Percentiles rank a stretch among this genome's conserved stretches.
These are phyloP conservation scores for Mrakia gelida DNA, from an alignment of 768 basidiomycete genomes.

Conservation along the genomic window DNA sequence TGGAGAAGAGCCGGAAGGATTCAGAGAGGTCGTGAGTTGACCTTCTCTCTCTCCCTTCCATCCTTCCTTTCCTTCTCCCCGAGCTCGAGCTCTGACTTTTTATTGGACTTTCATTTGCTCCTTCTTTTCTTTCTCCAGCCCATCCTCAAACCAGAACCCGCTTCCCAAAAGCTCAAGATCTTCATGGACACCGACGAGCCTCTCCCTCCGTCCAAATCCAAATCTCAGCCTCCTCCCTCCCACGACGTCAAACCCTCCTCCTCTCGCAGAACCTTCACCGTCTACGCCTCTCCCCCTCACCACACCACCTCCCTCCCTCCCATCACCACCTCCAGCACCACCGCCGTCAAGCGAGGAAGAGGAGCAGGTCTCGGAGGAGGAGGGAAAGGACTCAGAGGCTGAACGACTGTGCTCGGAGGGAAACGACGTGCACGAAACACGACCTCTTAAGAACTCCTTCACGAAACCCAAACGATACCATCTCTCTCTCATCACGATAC, in stretches of 20 bases:
- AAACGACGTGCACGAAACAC: background rate
- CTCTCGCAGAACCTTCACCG: slow-evolving; percentile 1
- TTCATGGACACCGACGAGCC: slow-evolving; percentile 14
- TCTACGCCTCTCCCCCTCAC: slow-evolving; percentile 11
- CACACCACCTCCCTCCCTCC: slow-evolving; percentile 1
- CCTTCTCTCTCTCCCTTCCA: background rate
- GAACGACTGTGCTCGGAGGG: background rate
- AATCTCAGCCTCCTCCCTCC: background rate
- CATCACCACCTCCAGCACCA: background rate
- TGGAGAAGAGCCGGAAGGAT: slow-evolving; percentile 18
- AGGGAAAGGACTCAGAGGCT: background rate
- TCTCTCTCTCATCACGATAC: too few species aligned
- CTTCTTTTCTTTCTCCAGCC: background rate
- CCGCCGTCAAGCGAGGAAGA: background rate
- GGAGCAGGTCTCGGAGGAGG: background rate
- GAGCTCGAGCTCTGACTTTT: background rate
- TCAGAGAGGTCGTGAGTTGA: slow-evolving; percentile 18
- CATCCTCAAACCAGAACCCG: background rate
- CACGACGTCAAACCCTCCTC: background rate
- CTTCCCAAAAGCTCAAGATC: slow-evolving; percentile 14
- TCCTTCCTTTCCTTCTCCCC: background rate
- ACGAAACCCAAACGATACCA: too few species aligned
- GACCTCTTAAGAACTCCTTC: background rate
- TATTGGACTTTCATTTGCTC: background rate
- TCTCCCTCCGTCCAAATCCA: background rate